These are phyloP conservation scores for Phlebiopsis gigantea DNA, from an alignment of 768 basidiomycete genomes.

Conservation along the genomic window DNA sequence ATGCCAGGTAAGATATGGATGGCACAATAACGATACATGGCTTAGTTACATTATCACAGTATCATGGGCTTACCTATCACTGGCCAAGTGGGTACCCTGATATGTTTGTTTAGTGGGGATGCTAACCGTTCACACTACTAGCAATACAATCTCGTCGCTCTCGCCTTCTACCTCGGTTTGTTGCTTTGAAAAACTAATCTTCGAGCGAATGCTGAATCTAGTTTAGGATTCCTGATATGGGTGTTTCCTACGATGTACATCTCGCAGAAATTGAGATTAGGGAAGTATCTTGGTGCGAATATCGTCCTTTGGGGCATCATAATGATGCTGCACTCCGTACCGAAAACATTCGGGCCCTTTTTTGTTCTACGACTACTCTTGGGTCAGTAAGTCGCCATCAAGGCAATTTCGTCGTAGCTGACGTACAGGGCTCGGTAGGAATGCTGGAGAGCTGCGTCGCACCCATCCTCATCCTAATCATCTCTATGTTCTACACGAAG, in stretches of 20 bases:
- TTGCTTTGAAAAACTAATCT: too few relatives aligned
- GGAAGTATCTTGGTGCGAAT: slow-evolving; percentile 59
- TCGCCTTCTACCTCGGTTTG: slow-evolving; percentile 58
- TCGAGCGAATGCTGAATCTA: background rate
- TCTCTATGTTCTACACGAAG: slow-evolving; percentile 68
- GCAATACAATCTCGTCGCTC: slow-evolving; percentile 59
- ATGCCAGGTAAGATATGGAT: slow-evolving; percentile 44
- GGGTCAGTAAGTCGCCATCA: slow-evolving; percentile 30
- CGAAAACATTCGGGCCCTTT: slow-evolving; percentile 54
- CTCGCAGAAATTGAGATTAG: slow-evolving; percentile 51
- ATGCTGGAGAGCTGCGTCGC: slow-evolving; percentile 67
- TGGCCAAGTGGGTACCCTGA: slow-evolving; percentile 38
- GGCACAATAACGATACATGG: background rate
- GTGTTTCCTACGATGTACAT: slow-evolving; percentile 68
- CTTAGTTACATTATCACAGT: slow-evolving; percentile 23
- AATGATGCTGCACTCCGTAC: slow-evolving; percentile 55
- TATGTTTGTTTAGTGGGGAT: too few relatives aligned
- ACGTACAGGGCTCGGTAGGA: slow-evolving; percentile 29
- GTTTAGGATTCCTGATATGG: slow-evolving; percentile 50
- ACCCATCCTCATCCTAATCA: slow-evolving; percentile 55
- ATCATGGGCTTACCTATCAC: slow-evolving; percentile 64
- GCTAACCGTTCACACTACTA: too few relatives aligned
- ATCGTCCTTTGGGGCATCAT: slow-evolving; percentile 55
- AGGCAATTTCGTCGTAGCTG: background rate
- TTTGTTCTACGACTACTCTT: slow-evolving; percentile 57